These are phyloP conservation scores for Termitomyces sp. DNA, from an alignment of 768 basidiomycete species.

Conservation along the genomic window DNA sequence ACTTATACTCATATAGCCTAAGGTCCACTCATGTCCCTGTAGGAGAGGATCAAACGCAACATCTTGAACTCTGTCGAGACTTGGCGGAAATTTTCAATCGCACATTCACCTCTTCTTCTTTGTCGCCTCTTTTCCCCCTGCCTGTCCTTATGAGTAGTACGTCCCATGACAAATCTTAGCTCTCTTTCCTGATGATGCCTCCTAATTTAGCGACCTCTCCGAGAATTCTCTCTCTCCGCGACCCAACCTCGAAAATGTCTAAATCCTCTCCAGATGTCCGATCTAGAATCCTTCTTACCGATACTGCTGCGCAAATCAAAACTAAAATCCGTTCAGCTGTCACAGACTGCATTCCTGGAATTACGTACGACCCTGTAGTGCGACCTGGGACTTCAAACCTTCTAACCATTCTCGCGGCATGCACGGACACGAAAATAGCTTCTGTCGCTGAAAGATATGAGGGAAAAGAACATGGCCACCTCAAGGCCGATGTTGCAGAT, in stretches of 20 bases:
- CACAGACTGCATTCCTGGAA: constrained; percentile 72
- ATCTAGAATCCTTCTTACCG: constrained; percentile 86
- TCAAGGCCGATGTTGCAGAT: constrained; percentile 74
- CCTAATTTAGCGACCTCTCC: constrained; percentile 58
- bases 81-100: constrained; percentile 81
- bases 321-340: constrained; percentile 76
- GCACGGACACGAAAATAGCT: constrained; percentile 40
- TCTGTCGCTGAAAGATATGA: constrained; percentile 46
- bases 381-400: constrained; percentile 85
- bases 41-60: constrained; percentile 94
- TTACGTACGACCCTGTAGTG: constrained; percentile 75
- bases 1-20: not conserved
- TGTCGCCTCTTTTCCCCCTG: constrained; percentile 56
- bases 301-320: constrained; percentile 52
- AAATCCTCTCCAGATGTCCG: constrained; percentile 77
- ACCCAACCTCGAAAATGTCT: constrained; percentile 90
- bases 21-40: constrained; percentile 94
- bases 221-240: constrained; percentile 80
- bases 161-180: constrained; percentile 16
- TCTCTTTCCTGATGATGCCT: not conserved
- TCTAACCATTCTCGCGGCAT: constrained; percentile 74
- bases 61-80: constrained; percentile 84
- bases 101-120: constrained; percentile 37
- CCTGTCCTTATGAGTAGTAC: constrained; percentile 72
- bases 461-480: constrained; percentile 49